Evolutionary conservation across 768 basidiomycete species (phyloP).

Genomic region (Leucosporidium yakuticum): DNA sequence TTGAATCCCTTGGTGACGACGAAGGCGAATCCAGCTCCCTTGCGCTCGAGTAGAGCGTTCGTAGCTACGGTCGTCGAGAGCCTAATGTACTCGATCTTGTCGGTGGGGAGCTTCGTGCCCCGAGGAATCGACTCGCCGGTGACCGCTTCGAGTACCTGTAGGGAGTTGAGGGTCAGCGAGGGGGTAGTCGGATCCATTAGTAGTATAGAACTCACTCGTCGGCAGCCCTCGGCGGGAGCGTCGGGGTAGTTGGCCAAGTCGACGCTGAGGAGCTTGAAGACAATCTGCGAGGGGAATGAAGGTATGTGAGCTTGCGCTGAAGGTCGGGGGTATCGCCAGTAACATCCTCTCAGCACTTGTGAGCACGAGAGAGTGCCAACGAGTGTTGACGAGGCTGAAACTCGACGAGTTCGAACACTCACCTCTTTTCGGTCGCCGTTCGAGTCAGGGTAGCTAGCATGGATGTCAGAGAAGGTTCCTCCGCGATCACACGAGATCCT

Average conservation of each 20-base stretch:
- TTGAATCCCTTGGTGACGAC: constrained; percentile 82
- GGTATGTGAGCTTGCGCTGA: too few relatives aligned
- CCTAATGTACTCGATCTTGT: constrained; percentile 33
- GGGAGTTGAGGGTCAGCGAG: too few relatives aligned
- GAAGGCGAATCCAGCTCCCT: constrained; percentile 84
- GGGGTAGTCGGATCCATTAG: too few relatives aligned
- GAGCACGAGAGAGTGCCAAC: too few relatives aligned
- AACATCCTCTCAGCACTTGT: too few relatives aligned
- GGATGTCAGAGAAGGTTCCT: too few relatives aligned
- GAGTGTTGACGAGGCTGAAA: too few relatives aligned
- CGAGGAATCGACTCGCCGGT: constrained; percentile 65
- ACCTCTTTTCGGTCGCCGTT: too few relatives aligned
- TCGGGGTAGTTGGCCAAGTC: constrained; percentile 82
- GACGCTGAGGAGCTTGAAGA: constrained; percentile 88
- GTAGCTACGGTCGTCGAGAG: constrained; percentile 79
- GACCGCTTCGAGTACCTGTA: constrained; percentile 56
- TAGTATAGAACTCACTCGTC: constrained; percentile 52
- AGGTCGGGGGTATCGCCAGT: too few relatives aligned
- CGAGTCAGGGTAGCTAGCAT: too few relatives aligned
- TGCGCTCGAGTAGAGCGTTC: constrained; percentile 88
- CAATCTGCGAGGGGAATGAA: constrained; percentile 48
- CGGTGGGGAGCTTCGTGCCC: constrained; percentile 19
- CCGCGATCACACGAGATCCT: too few relatives aligned
- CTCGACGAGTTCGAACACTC: too few relatives aligned
- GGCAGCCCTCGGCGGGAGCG: constrained; percentile 89